These are phyloP conservation scores for Chaetomium strumarium DNA, from an alignment of 2,329 filamentous ascomycete species.

Conservation along the genomic window DNA sequence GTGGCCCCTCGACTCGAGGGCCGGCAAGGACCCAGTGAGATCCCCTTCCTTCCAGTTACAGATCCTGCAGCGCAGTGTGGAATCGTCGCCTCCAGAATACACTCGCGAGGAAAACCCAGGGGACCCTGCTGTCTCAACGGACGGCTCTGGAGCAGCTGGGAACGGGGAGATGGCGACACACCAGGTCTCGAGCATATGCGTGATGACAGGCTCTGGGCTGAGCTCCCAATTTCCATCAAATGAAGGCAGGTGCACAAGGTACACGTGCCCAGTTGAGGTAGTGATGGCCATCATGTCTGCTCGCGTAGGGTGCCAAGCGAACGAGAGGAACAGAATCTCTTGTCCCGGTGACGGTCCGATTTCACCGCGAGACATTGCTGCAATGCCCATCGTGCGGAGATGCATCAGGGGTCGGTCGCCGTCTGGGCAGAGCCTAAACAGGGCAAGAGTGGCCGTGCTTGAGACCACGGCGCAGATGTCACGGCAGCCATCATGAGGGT, in stretches of 20 bases:
- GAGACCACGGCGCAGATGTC: slow-evolving; percentile 67
- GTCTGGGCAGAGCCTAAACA: slow-evolving; percentile 52
- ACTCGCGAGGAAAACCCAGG: slow-evolving; percentile 35
- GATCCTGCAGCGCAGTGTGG: slow-evolving; percentile 46
- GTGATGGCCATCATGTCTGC: slow-evolving; percentile 59
- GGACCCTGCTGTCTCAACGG: slow-evolving; percentile 8
- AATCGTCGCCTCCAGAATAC: slow-evolving; percentile 74
- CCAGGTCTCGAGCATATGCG: slow-evolving; percentile 66
- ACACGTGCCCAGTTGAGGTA: slow-evolving; percentile 61
- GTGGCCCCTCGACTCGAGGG: slow-evolving; percentile 41
- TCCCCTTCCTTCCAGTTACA: slow-evolving; percentile 22
- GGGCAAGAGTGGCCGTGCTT: slow-evolving; percentile 64
- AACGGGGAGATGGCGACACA: slow-evolving; percentile 53
- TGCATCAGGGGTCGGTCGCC: slow-evolving; percentile 32
- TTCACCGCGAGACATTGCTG: slow-evolving; percentile 43
- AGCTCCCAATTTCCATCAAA: slow-evolving; percentile 35
- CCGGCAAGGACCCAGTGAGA: slow-evolving; percentile 15
- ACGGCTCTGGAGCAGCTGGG: neutral
- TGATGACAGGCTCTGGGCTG: slow-evolving; percentile 36
- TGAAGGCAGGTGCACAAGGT: slow-evolving; percentile 45
- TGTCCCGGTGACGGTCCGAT: slow-evolving; percentile 2
- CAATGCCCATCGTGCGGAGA: slow-evolving; percentile 40
- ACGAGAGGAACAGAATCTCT: slow-evolving; percentile 61
- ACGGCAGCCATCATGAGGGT: slow-evolving; percentile 40
- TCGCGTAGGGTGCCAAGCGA: slow-evolving; percentile 62